These are phyloP conservation scores for Pterocarpus macrocarpus DNA, from an alignment of 306 rosid species.

Conservation along the genomic window DNA sequence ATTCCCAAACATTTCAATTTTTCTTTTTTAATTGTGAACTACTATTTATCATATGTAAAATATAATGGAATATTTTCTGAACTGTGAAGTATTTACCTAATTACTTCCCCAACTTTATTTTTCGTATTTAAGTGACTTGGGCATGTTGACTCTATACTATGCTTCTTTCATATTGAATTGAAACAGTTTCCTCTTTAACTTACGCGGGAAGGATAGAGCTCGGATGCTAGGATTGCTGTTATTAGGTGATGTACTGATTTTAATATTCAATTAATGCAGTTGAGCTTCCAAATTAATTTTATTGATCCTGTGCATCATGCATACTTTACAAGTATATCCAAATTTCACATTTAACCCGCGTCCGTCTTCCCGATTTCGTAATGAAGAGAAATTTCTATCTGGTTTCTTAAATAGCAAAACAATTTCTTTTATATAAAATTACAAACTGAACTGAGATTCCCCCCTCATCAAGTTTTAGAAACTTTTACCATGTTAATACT, in stretches of 20 bases:
- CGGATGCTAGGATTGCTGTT: constrained; percentile 6
- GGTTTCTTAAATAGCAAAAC: not conserved
- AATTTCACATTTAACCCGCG: not conserved
- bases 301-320: not conserved
- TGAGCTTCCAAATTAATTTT: not conserved
- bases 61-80: no score
- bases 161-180: not conserved
- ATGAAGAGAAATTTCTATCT: not conserved
- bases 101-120: no score
- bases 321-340: not conserved
- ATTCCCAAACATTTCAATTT: no score
- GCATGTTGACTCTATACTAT: not conserved
- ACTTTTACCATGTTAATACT: not conserved
- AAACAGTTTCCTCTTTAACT: not conserved
- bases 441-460: not conserved
- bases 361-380: not conserved
- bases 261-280: not conserved
- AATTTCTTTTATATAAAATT: not conserved
- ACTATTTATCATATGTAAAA: no score
- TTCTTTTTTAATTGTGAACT: no score
- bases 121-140: no score
- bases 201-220: constrained; percentile 19
- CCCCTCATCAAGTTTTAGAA: not conserved
- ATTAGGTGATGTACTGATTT: constrained; percentile 38
- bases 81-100: no score